Percentiles rank a stretch among this genome's conserved stretches.
These are phyloP conservation scores for Amanita phalloides DNA, from an alignment of 768 basidiomycete genomes.

Conservation along the genomic window DNA sequence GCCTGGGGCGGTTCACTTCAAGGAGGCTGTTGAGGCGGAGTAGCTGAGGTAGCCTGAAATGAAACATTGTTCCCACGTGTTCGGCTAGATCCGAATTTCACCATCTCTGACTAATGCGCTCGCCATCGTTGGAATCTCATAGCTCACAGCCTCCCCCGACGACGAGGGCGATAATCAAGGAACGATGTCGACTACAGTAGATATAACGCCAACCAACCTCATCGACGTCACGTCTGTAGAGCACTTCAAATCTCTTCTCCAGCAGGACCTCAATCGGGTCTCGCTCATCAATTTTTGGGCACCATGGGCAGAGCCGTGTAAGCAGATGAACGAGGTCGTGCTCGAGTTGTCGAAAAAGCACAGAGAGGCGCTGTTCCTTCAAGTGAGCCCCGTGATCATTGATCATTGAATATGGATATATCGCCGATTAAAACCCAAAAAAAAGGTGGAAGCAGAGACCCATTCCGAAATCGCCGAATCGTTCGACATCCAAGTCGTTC, in stretches of 20 bases:
- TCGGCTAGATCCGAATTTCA: slow-evolving; percentile 18
- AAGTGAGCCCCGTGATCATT: slow-evolving; percentile 34
- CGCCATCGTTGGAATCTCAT: too few relatives aligned
- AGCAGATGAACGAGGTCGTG: slow-evolving; percentile 77
- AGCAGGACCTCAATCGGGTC: slow-evolving; percentile 64
- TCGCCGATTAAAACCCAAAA: too few relatives aligned
- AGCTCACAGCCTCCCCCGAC: too few relatives aligned
- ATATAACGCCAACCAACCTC: slow-evolving; percentile 14
- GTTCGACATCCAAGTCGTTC: slow-evolving; percentile 87
- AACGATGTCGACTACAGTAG: background rate
- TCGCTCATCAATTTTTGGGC: slow-evolving; percentile 95
- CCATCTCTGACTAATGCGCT: slow-evolving; percentile 10
- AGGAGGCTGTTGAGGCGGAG: too few relatives aligned
- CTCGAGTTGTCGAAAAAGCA: slow-evolving; percentile 66
- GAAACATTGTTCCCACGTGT: background rate
- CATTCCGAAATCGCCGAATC: slow-evolving; percentile 82
- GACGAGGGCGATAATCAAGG: slow-evolving; percentile 9
- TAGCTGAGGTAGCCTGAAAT: background rate
- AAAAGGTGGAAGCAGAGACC: slow-evolving; percentile 67
- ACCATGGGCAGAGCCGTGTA: slow-evolving; percentile 85
- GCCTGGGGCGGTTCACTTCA: too few relatives aligned
- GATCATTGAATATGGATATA: too few relatives aligned
- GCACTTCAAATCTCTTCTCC: slow-evolving; percentile 68
- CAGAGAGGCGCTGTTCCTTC: slow-evolving; percentile 56
- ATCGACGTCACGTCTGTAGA: slow-evolving; percentile 45